Evolutionary conservation across 495 filamentous ascomycete species (phyloP).

Genomic region (Chlorociboria aeruginascens): DNA sequence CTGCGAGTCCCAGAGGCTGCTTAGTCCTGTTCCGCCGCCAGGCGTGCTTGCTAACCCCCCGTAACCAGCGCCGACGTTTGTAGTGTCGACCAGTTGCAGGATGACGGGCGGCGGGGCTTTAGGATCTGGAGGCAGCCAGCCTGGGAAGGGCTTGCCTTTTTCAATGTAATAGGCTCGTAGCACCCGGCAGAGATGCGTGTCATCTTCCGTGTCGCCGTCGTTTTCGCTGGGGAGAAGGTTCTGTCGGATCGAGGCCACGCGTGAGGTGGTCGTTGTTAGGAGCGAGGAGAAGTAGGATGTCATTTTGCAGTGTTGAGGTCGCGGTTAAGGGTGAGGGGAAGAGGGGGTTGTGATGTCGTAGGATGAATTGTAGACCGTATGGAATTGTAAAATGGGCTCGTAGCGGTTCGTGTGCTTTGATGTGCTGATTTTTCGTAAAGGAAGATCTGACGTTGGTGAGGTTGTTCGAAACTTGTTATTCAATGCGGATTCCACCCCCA

Average conservation of each 20-base stretch:
- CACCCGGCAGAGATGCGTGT: conserved; percentile 88
- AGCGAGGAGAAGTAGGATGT: conserved; percentile 70
- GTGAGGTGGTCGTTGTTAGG: conserved; percentile 66
- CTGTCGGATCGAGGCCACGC: conserved; percentile 69
- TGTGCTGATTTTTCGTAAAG: not conserved
- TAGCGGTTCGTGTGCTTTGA: not conserved
- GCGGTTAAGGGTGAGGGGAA: not conserved
- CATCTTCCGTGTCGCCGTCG: conserved; percentile 88
- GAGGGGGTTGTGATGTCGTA: not conserved
- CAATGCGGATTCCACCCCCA: too few species aligned
- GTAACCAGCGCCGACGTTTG: conserved; percentile 37
- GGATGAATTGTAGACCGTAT: not conserved
- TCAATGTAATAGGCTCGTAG: conserved; percentile 92
- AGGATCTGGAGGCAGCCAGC: conserved; percentile 83
- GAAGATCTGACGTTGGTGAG: too few species aligned
- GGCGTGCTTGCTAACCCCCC: conserved; percentile 28
- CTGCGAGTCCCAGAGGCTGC: conserved; percentile 74
- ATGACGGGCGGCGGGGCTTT: conserved; percentile 48
- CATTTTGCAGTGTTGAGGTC: conserved; percentile 36
- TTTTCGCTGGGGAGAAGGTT: conserved; percentile 66
- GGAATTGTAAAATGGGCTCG: not conserved
- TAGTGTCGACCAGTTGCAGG: conserved; percentile 35
- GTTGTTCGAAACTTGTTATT: too few species aligned
- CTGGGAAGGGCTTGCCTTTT: conserved; percentile 69
- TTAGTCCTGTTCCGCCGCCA: conserved; percentile 33